Evolutionary conservation across 306 rosid genomes (phyloP), one percentile per base, ranked within the genome.

Genomic region (Datisca glomerata): DNA sequence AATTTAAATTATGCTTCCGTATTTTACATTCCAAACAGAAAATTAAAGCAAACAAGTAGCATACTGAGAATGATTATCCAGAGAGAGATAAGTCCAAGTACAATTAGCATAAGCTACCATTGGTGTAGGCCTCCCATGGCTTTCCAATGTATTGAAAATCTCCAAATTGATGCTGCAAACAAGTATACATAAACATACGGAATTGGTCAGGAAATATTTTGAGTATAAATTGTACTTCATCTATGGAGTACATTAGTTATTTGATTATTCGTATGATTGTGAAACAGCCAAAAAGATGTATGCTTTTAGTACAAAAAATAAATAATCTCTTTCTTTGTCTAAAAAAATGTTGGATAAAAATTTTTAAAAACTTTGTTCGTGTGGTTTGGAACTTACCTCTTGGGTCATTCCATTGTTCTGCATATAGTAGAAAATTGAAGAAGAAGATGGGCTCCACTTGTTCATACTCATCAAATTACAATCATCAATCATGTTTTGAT

Each of bases 111-210:
- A 23, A 49, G 27, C 39, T 69, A 53, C 65, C 56, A 53, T 55
- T 68, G 84, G 46, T 60, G 76, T 39, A 66, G 49, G 32, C 63
- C 51, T 76, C 79, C 91, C 83, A 79, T 53, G 35, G 31, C 58
- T 70, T 65, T 28, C 78, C 75, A 47, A 57, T 38, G 52, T 69
- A 35, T 45, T 68, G 75, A 47, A 67, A 49, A 56, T 78, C 79
- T 43, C 49, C 69, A 66, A 68, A 78, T 53, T 70, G 81, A 24
- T 78, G 72, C 94, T 78, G 81, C 77, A 69, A 51, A 49, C 12
- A 39, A 39, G 4, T 21, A 4, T 1, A 9, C 2, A 28, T 28
- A 6, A 2, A 28, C 33, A 2, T 1, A 8, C 13, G 6, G n/a
- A 5, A 31, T 14, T 21, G 43, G 21, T 50, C 45, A 50, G 14